Evolutionary conservation across 768 basidiomycete species (phyloP), one percentile per base, ranked within the genome.

Genomic region (Leccinum rimulosum): DNA sequence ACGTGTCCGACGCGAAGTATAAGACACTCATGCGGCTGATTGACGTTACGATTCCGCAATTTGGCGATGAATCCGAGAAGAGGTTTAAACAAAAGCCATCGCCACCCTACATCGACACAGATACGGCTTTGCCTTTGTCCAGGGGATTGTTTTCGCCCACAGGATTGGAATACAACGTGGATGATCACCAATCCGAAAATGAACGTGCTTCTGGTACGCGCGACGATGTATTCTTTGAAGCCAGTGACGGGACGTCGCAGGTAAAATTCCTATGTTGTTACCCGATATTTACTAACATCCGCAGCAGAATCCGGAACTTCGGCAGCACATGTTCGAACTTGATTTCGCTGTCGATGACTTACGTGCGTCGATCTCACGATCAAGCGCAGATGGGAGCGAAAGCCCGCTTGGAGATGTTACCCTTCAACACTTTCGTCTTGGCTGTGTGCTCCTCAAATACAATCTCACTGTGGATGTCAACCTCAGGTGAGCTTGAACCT

Each of bases 1-100:
- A 99, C 72, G 76, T 95, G 49, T 94, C 92, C 22, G 92, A 94
- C 67, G 84, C 84, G 8, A 96, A 95, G 72, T 96, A 96, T 75
- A 89, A 95, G 74, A 83, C 88, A 1, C 74, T 98, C 48, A 93
- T 99, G 91, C 85, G 92, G 9, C 79, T 98, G 57, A 83, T 98
- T 65, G 95, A 98, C 66, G 87, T 95, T 28, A 85, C 87, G 30
- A 87, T 98, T 40, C 97, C 97, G 14, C 83, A 87, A 58, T 88
- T 98, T 64, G 88, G 83, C 48, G 77, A 82, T 27, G 79, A 75
- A 25, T 61, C 66, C 31, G 71, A 66, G 50, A 70, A 71, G 11
- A 54, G 58, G 53, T 52, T 55, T 52, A 65, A 58, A 50, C 63
- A 54, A 48, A 67, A 52, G 31, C 62, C 64, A 3, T 67, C 67